Evolutionary conservation across 768 basidiomycete species (phyloP).

Genomic region (Trametes cubensis): DNA sequence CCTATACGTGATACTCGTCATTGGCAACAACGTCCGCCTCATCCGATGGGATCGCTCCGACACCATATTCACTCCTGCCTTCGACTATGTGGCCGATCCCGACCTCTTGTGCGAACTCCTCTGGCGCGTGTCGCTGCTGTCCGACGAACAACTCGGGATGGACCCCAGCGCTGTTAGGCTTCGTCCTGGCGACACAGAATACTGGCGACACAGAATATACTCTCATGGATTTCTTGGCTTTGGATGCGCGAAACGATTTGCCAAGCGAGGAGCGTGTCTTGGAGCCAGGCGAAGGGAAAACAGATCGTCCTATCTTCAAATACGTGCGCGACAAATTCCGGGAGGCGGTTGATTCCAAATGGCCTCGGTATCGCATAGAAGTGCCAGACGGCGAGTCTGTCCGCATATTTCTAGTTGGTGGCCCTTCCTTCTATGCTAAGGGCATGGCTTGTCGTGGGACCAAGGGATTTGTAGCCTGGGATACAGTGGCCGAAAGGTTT

Average conservation of each 20-base stretch:
- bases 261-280: neutral
- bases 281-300: neutral
- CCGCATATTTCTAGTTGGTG: constrained; percentile 1
- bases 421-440: neutral
- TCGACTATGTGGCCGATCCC: constrained; percentile 5
- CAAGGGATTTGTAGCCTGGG: constrained; percentile 11
- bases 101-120: neutral
- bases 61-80: neutral
- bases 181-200: neutral
- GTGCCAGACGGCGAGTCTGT: constrained; percentile 1
- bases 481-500: neutral
- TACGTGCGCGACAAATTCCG: constrained; percentile 6
- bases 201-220: too few relatives aligned
- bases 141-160: neutral
- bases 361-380: constrained; percentile 9
- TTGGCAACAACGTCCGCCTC: neutral
- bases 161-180: constrained; percentile 4
- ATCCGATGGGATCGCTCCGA: constrained; percentile 11
- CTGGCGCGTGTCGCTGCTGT: neutral
- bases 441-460: constrained; percentile 4
- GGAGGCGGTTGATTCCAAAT: neutral
- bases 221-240: neutral
- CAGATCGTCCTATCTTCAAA: neutral
- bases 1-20: constrained; percentile 1
- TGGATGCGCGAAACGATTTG: neutral